These are phyloP conservation scores for Eucalyptus albens DNA, from an alignment of 345 rosid species.

Conservation along the genomic window DNA sequence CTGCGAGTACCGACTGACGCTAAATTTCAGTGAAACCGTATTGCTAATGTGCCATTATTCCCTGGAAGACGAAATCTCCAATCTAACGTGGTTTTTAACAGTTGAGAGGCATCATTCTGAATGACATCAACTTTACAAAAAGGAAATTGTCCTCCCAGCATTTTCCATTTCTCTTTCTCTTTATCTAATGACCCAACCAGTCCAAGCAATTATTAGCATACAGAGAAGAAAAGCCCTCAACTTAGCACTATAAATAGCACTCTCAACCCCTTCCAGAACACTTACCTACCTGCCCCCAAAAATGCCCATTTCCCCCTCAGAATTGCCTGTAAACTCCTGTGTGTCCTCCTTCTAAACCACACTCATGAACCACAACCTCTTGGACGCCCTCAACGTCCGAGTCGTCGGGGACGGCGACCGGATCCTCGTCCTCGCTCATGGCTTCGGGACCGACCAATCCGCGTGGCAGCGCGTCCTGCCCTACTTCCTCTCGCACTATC, in stretches of 20 bases:
- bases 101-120: background rate
- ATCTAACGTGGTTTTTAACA: background rate
- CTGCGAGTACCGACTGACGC: background rate
- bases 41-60: background rate
- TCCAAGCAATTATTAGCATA: background rate
- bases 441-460: constrained; percentile 82
- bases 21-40: background rate
- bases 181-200: background rate
- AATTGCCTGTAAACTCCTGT: background rate
- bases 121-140: background rate
- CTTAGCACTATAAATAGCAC: background rate
- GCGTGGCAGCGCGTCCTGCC: constrained; percentile 86
- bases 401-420: constrained; percentile 55
- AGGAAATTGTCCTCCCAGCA: background rate
- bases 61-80: background rate
- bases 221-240: background rate
- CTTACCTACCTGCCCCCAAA: background rate
- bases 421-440: constrained; percentile 63
- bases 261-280: background rate
- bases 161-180: background rate
- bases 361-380: constrained; percentile 30
- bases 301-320: background rate
- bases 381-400: constrained; percentile 69
- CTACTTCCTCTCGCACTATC: constrained; percentile 26
- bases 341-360: background rate